Evolutionary conservation across 768 basidiomycete species (phyloP).

Genomic region (Hericium erinaceus): DNA sequence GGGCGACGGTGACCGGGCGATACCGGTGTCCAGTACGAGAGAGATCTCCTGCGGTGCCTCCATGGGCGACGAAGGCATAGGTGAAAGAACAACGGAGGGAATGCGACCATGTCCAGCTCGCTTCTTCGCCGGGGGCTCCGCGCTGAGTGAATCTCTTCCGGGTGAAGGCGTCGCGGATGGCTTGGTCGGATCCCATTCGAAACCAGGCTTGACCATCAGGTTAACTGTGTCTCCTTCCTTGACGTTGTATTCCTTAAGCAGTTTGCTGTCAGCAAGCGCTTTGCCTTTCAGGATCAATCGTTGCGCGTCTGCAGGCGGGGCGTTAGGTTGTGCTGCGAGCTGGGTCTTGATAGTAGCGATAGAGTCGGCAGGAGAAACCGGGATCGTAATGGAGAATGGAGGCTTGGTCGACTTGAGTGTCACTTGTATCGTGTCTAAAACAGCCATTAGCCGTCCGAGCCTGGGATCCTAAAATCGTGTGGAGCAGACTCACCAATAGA

Average conservation of each 20-base stretch:
- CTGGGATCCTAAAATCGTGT: background rate
- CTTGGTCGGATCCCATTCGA: conserved; percentile 50
- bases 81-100: conserved; percentile 71
- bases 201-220: conserved; percentile 76
- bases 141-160: background rate
- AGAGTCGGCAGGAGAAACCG: conserved; percentile 73
- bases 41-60: conserved; percentile 49
- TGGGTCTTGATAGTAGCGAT: conserved; percentile 71
- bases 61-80: conserved; percentile 49
- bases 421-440: conserved; percentile 43
- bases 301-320: conserved; percentile 75
- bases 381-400: conserved; percentile 59
- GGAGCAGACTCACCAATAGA: conserved; percentile 21
- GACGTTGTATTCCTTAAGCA: conserved; percentile 85
- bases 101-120: conserved; percentile 51
- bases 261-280: conserved; percentile 78
- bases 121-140: conserved; percentile 16
- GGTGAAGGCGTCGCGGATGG: conserved; percentile 19
- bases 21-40: conserved; percentile 55
- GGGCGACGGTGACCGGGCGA: conserved; percentile 27
- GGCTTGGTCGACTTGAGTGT: conserved; percentile 93
- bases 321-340: conserved; percentile 54
- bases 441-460: conserved; percentile 1
- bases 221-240: conserved; percentile 76
- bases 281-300: conserved; percentile 91